Evolutionary conservation across 1,284 basidiomycete genomes (phyloP), one percentile per base, ranked within the genome.

Genomic region (Xerocomus nothofagi): DNA sequence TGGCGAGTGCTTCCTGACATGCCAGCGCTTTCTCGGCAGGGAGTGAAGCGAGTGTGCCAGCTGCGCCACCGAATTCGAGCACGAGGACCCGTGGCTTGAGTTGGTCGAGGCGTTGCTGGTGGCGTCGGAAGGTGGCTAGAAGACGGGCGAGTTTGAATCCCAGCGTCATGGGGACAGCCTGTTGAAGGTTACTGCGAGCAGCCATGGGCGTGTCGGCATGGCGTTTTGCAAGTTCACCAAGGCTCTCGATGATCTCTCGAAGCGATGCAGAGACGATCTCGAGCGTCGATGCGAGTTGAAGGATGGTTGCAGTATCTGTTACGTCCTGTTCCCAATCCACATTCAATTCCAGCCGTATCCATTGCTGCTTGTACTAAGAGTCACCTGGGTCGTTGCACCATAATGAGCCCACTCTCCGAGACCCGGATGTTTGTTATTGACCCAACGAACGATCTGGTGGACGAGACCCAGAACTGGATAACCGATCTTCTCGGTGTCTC

Each of bases 91-190:
- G 68, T 7, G 58, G 56, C 27, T 58, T 59, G 23, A 77, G 65
- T 51, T 76, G 62, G 2, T 49, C 45, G 2, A 75, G 65, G 2
- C 74, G 67, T 36, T 61, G 54, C 18, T 66, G 56, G 56, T 76
- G 72, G 20, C 75, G 61, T 39, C 65, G 51, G 47, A 76, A 75
- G 3, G 75, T 74, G 14, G 70, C 63, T 0, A 74, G 59, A 39
- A 77, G 66, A 5, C 74, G 66, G 9, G 73, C 72, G 50, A 74
- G 64, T 53, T 77, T 75, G 54, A 76, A 77, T 0, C 73, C 75
- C 34, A 74, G 65, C 2, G 74, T 71, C 46, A 76, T 75, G 4
- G 73, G 73, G 9, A 76, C 74, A 12, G 75, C 74, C 45, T 76
- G 72, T 50, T 75, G 75, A 27, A 76, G 59, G 52, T 75, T 76